Conservation (phyloP, 1,139 yeast genomes). For the Suhomyces wounanorum region DNA sequence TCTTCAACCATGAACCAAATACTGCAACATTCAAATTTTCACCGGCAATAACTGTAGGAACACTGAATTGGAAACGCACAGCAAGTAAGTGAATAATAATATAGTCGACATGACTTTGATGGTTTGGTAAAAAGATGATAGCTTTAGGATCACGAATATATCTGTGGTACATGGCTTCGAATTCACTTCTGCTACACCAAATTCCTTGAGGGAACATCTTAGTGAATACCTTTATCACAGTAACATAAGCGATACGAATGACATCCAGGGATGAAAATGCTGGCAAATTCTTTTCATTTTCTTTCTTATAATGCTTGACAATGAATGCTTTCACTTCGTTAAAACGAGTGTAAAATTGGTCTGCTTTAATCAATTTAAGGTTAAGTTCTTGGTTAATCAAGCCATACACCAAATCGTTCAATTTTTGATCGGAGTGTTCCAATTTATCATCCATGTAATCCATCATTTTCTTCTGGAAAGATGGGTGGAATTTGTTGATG, state of each 20-base stretch:
- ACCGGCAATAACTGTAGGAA: slow-evolving; percentile 68
- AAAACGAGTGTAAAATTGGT: slow-evolving; percentile 38
- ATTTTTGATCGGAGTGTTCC: slow-evolving; percentile 33
- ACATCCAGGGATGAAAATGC: slow-evolving; percentile 28
- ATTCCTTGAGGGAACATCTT: slow-evolving; percentile 50
- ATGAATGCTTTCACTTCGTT: slow-evolving; percentile 42
- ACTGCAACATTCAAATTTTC: slow-evolving; percentile 67
- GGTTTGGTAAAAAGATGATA: slow-evolving; percentile 50
- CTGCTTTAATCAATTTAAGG: slow-evolving; percentile 41
- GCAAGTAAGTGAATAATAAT: slow-evolving; percentile 61
- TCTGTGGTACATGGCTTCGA: slow-evolving; percentile 31
- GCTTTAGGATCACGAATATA: slow-evolving; percentile 48
- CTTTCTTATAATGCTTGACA: slow-evolving; percentile 39
- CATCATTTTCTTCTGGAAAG: slow-evolving; percentile 32
- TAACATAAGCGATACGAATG: slow-evolving; percentile 39
- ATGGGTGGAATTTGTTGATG: slow-evolving; percentile 34
- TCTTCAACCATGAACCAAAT: slow-evolving; percentile 49
- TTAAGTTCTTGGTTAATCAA: slow-evolving; percentile 44
- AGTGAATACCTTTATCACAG: slow-evolving; percentile 36
- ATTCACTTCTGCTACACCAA: slow-evolving; percentile 41
- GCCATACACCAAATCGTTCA: slow-evolving; percentile 42
- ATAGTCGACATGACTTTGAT: slow-evolving; percentile 67
- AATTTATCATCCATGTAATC: slow-evolving; percentile 38
- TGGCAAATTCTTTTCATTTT: slow-evolving; percentile 45
- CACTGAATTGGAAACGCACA: slow-evolving; percentile 56